Base-by-base conservation (phyloP, 306 rosid species). In the Fagus crenata region DNA sequence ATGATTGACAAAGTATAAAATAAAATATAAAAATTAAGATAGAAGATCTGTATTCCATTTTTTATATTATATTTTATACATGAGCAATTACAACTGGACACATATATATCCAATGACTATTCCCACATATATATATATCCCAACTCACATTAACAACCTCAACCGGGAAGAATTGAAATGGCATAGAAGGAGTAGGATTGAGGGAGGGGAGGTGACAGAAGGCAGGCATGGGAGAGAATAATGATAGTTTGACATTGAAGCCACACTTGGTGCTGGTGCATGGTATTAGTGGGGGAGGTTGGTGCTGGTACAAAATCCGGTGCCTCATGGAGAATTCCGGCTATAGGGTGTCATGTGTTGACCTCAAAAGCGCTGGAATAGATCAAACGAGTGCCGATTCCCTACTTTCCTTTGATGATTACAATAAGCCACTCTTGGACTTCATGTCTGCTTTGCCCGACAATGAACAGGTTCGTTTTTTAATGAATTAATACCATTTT, bases 291-390 rank as follows among this genome's bases (percentile, higher is more conserved):
- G 93, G 93, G 11, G 99, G 97, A 53, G 77, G 86, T 70, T 95
- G 99, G 99, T 89, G 99, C 68, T 95, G 99, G 99, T 95, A 89
- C 89, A 95, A 89, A 90, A 83, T 95, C 86, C 75, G 88, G 79
- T 88, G 93, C 67, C 92, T 92, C 3, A 87, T 95, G 97, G 97
- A 95, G 86, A 90, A 88, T 86, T 95, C 97, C 3, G 97, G 98
- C 78, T 88, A 78, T 82, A 89, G 73, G 76, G 97, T 92, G 7
- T 85, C 98, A 5, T 88, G 93, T 73, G 64, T 95, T 75, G 97
- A 95, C 82, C 97, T 95, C 33, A 95, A 90, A 81, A 72, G 97
- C 33, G 80, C 89, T 8, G 98, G 98, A 73, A 83, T 88, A 61
- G 92, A 95, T 82, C 87, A 46, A 55, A 84, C 96, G 33, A 75